Base-by-base conservation (phyloP, 495 filamentous ascomycete genomes). In the Neurospora intermedia region DNA sequence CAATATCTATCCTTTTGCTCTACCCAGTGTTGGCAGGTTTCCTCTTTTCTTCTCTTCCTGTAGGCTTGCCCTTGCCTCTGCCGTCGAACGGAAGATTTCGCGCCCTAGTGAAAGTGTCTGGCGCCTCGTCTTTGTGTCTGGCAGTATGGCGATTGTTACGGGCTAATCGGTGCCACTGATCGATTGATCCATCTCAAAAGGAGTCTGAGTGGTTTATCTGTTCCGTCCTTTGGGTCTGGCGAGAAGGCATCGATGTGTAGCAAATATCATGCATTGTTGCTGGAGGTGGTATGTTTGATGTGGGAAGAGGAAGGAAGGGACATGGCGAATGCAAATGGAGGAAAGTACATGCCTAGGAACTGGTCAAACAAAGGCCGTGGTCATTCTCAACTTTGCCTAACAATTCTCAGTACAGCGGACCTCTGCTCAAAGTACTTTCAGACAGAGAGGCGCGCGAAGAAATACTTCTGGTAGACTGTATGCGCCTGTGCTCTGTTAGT, bases 381-480 rank as follows among this genome's bases (percentile, higher is more conserved):
- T 43, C 0, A 18, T n/a, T 45, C 18, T 4, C 43, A 45, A 46
- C 18, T 10, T n/a, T 20, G 18, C 3, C 43, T n/a, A 46, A 46
- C 43, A 46, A 20, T n/a, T 46, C 8, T 20, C 9, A 8, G 1
- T 20, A 1, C 5, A 8, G 0, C 10, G 1, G 18, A 46, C 18
- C 3, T 46, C 10, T 1, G n/a, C 8, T 46, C 8, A 46, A 46
- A 46, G 43, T 46, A 46, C 18, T 10, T 46, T 45, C 0, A n/a
- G 2, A 9, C 7, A 10, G 8, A n/a, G n/a, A 1, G 0, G 2
- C 1, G 0, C 1, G 43, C 18, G 1, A 0, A 20, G 10, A 46
- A 1, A 20, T 54, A 54, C 46, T 54, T 20, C 20, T 54, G 43
- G 1, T 46, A 0, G 18, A 46, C 1, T 10, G 20, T 4, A 11